phyloP scores from a whole-genome alignment of 176 grass and related monocot species.

The Oropetium thomaeum region DNA sequence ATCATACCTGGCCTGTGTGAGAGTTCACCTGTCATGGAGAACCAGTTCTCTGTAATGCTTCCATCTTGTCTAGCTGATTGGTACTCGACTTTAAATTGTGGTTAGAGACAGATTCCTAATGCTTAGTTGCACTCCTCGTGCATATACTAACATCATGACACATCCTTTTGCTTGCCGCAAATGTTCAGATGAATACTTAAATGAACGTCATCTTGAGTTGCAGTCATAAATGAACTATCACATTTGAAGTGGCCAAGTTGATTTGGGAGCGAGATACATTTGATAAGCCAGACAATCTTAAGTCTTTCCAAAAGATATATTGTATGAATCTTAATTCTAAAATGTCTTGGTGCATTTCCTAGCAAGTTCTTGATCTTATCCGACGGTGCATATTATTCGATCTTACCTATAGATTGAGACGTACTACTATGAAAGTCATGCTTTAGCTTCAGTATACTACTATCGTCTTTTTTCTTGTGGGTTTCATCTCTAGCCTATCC shows the following conservation, averaged over 20 bases:
- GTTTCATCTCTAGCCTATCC: too few species aligned
- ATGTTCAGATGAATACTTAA: background rate
- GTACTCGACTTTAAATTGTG: background rate
- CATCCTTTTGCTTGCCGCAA: background rate
- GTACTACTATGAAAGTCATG: background rate
- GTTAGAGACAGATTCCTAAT: background rate
- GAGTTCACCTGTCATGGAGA: constrained; percentile 90
- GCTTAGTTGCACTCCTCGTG: background rate
- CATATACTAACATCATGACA: background rate
- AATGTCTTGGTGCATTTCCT: background rate
- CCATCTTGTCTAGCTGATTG: constrained; percentile 7
- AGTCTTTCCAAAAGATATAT: background rate
- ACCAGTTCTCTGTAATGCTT: constrained; percentile 98
- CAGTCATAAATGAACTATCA: background rate
- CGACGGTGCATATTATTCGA: background rate
- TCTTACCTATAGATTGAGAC: background rate
- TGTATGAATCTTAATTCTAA: background rate
- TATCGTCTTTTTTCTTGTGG: background rate
- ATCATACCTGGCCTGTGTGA: constrained; percentile 95
- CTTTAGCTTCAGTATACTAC: constrained; percentile 12
- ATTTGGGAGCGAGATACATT: constrained; percentile 1
- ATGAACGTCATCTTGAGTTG: background rate
- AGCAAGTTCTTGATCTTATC: background rate
- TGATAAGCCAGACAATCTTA: background rate
- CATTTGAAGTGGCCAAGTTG: background rate